These are phyloP conservation scores for Cyathus olla DNA, from an alignment of 1,284 basidiomycete genomes.

Conservation along the genomic window DNA sequence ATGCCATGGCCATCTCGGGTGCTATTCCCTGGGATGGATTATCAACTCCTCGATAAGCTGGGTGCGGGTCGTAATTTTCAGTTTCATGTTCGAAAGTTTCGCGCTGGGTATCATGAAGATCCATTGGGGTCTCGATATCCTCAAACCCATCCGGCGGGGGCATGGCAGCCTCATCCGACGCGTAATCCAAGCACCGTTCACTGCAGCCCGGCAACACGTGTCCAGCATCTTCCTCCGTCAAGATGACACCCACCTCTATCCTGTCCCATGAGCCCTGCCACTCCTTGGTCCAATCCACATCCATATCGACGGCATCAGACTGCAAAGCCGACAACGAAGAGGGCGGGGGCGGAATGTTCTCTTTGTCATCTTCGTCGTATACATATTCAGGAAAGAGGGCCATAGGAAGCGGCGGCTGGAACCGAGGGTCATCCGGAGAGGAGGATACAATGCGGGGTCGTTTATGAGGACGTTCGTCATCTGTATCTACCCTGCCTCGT, in stretches of 20 bases:
- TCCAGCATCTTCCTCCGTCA: not conserved
- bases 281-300: not conserved
- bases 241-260: not conserved
- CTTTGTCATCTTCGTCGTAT: slow-evolving; percentile 18
- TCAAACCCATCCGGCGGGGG: too few relatives aligned
- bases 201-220: not conserved
- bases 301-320: not conserved
- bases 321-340: slow-evolving; percentile 8
- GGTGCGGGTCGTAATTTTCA: too few relatives aligned
- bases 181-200: not conserved
- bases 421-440: slow-evolving; percentile 1
- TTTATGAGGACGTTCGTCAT: slow-evolving; percentile 13
- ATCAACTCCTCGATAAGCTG: too few relatives aligned
- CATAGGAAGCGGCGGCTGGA: too few relatives aligned
- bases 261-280: not conserved
- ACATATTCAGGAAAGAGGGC: not conserved
- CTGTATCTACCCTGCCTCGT: not conserved
- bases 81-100: too few relatives aligned
- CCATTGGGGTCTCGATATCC: too few relatives aligned
- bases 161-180: not conserved
- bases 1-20: too few relatives aligned
- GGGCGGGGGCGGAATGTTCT: slow-evolving; percentile 23
- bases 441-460: slow-evolving; percentile 7
- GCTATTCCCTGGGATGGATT: too few relatives aligned
- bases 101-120: too few relatives aligned